phyloP scores from a whole-genome alignment of 257 asterid genomes.

The Petunia secreta region DNA sequence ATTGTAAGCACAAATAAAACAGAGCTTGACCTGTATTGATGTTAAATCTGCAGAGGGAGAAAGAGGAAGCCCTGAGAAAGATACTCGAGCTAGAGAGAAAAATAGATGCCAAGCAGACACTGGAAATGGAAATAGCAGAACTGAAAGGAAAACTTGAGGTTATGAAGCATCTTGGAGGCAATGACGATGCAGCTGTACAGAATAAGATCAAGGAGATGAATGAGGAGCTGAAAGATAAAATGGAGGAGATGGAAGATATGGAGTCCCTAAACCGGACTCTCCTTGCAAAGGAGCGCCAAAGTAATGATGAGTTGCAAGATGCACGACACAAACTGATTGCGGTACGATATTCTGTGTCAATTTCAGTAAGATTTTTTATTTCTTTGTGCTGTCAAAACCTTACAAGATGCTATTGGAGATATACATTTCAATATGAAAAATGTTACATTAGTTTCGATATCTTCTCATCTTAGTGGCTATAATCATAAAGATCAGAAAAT shows the following conservation, averaged over 20 bases:
- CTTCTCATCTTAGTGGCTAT: too few species aligned
- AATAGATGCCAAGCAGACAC: constrained; percentile 37
- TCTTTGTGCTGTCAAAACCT: constrained; percentile 6
- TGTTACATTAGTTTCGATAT: too few species aligned
- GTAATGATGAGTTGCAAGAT: constrained; percentile 47
- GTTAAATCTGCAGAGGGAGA: constrained; percentile 57
- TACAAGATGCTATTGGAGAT: not conserved
- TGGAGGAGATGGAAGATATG: constrained; percentile 41
- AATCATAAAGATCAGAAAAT: too few species aligned
- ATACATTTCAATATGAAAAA: too few species aligned
- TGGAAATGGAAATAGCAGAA: constrained; percentile 48
- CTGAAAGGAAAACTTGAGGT: constrained; percentile 46
- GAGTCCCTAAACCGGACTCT: constrained; percentile 37
- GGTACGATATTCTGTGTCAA: constrained; percentile 25
- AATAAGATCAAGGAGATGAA: constrained; percentile 44
- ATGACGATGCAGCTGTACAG: constrained; percentile 48
- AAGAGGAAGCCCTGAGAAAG: constrained; percentile 36
- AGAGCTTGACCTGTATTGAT: constrained; percentile 17
- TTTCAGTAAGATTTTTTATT: constrained; percentile 8
- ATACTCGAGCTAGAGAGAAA: constrained; percentile 44
- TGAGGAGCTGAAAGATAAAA: constrained; percentile 38
- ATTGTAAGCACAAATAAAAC: not conserved
- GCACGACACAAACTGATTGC: constrained; percentile 36
- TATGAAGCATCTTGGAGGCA: constrained; percentile 53
- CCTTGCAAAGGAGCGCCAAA: constrained; percentile 39